A percentile compares a stretch with the other conserved stretches of the same genome.
phyloP scores from a whole-genome alignment of 164 flowering plant genomes.

The Vitis rotundifolia region DNA sequence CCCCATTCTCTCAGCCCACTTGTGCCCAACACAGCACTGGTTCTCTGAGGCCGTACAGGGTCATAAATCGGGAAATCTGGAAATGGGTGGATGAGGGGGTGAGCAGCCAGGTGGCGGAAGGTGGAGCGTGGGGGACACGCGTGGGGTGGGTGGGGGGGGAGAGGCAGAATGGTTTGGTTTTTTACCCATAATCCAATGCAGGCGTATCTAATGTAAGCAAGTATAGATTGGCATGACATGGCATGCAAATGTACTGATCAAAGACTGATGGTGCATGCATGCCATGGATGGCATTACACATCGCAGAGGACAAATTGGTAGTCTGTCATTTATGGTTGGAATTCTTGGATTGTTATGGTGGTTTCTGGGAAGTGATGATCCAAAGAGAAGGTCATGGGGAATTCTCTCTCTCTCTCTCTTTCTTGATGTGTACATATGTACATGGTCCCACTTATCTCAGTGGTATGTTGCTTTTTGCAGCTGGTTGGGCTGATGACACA shows the following conservation, averaged over 20 bases:
- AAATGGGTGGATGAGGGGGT: no score
- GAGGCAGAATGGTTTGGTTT: background rate
- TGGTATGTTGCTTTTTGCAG: slow-evolving; percentile 28
- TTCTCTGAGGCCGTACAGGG: no score
- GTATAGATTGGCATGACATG: slow-evolving; percentile 32
- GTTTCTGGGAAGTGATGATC: background rate
- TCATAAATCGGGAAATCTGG: no score
- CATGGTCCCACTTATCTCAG: slow-evolving; percentile 25
- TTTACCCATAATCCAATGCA: background rate
- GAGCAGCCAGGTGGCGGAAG: no score
- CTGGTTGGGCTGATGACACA: slow-evolving; percentile 11
- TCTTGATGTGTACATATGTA: background rate
- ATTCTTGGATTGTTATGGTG: background rate
- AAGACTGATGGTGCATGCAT: slow-evolving; percentile 26
- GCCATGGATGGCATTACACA: slow-evolving; percentile 4
- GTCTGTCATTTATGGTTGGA: background rate
- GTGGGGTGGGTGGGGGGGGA: background rate
- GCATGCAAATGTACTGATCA: slow-evolving; percentile 30
- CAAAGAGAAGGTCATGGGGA: background rate
- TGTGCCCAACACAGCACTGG: no score
- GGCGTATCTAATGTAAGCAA: slow-evolving; percentile 4
- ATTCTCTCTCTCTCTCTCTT: background rate
- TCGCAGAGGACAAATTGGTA: background rate
- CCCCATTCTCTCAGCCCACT: background rate
- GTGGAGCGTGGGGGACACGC: background rate